Evolutionary conservation across 805 yeast species (phyloP).

Genomic region (Yamadazyma sp.): DNA sequence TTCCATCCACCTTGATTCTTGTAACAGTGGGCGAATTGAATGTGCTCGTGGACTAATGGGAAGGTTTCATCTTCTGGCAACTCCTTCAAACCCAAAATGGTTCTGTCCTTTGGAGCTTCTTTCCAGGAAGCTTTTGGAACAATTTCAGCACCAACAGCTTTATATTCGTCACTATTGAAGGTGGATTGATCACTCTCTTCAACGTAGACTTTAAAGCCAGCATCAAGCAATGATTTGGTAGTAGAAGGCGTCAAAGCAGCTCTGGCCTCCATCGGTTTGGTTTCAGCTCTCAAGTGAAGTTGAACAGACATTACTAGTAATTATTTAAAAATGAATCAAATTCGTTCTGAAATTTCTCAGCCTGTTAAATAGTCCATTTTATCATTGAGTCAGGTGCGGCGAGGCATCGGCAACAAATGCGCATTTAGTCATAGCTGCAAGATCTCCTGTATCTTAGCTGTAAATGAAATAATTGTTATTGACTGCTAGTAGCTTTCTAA

Average conservation of each 20-base stretch:
- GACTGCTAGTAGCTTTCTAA: too few relatives aligned
- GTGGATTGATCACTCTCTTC: constrained; percentile 86
- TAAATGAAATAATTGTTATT: too few relatives aligned
- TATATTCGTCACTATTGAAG: constrained; percentile 75
- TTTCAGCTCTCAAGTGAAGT: constrained; percentile 92
- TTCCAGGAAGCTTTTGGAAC: constrained; percentile 96
- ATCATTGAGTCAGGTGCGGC: too few relatives aligned
- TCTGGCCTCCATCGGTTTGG: constrained; percentile 95
- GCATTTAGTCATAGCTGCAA: constrained; percentile 9
- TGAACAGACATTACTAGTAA: constrained; percentile 41
- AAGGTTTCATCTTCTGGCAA: constrained; percentile 85
- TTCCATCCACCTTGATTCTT: constrained; percentile 98
- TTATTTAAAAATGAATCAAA: too few relatives aligned
- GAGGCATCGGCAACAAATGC: constrained; percentile 1
- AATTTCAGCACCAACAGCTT: constrained; percentile 75
- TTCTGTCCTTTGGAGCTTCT: constrained; percentile 83
- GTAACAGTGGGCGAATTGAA: constrained; percentile 98
- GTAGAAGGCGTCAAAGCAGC: constrained; percentile 95
- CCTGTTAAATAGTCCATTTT: too few relatives aligned
- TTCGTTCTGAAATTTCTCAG: too few relatives aligned
- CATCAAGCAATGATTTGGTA: constrained; percentile 75
- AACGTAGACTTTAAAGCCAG: constrained; percentile 86
- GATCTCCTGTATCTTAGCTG: too few relatives aligned
- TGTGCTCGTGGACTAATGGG: constrained; percentile 94
- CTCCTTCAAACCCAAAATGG: constrained; percentile 92